These are phyloP conservation scores for Apium graveolens DNA, from an alignment of 129 eudicot species.

Conservation along the genomic window DNA sequence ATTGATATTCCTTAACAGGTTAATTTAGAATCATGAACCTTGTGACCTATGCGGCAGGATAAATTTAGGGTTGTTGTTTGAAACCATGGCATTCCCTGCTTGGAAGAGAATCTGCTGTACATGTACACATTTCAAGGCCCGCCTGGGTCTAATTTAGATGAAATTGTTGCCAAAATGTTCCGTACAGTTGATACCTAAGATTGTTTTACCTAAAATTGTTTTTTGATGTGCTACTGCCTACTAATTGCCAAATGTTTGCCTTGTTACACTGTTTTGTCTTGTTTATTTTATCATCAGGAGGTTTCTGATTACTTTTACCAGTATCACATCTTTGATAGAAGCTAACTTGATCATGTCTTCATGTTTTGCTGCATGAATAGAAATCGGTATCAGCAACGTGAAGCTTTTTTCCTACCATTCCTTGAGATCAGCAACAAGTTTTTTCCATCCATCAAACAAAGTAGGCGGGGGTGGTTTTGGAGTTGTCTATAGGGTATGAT, in stretches of 20 bases:
- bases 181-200: neutral
- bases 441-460: conserved; percentile 59
- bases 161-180: neutral
- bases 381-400: conserved; percentile 42
- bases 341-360: neutral
- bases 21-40: neutral
- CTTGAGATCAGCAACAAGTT: conserved; percentile 66
- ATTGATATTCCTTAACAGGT: too few relatives aligned
- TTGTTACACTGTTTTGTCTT: neutral
- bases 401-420: conserved; percentile 49
- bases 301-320: neutral
- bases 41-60: neutral
- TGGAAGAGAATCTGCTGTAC: neutral
- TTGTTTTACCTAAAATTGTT: neutral
- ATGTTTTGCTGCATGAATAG: conserved; percentile 18
- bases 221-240: neutral
- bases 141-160: neutral
- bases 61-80: neutral
- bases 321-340: neutral
- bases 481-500: conserved; percentile 49
- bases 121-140: neutral
- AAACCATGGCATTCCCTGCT: neutral
- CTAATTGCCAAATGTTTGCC: neutral
- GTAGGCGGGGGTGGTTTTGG: conserved; percentile 82
- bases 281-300: neutral